phyloP scores from a whole-genome alignment of 257 asterid species.

The Penstemon davidsonii region DNA sequence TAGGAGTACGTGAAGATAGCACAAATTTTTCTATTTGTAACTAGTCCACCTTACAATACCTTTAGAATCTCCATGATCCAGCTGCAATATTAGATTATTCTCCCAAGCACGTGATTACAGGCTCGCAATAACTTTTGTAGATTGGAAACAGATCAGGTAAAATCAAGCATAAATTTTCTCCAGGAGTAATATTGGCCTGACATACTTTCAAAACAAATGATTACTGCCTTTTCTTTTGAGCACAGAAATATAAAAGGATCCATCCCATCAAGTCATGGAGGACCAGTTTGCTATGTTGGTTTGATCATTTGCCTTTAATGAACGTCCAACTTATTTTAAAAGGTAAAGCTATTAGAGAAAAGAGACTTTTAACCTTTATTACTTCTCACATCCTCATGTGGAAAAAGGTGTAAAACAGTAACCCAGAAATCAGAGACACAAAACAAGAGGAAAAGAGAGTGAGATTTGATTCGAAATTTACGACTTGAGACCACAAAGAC shows the following conservation, averaged over 20 bases:
- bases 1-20: not conserved
- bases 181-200: not conserved
- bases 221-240: not conserved
- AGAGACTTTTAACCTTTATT: too few relatives aligned
- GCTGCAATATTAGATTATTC: not conserved
- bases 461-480: constrained; percentile 7
- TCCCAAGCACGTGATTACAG: constrained; percentile 10
- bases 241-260: not conserved
- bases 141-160: not conserved
- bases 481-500: not conserved
- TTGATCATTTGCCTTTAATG: not conserved
- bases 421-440: not conserved
- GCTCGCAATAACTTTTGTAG: not conserved
- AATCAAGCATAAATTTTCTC: not conserved
- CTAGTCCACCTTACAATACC: constrained; percentile 10
- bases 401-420: not conserved
- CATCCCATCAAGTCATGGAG: constrained; percentile 3
- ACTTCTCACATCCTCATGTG: too few relatives aligned
- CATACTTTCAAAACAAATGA: not conserved
- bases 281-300: not conserved
- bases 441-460: not conserved
- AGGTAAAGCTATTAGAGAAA: too few relatives aligned
- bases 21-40: not conserved
- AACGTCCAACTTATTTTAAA: too few relatives aligned
- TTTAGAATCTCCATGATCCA: not conserved